Evolutionary conservation across 2,329 filamentous ascomycete genomes (phyloP).

Genomic region (Fusarium marasasianum): DNA sequence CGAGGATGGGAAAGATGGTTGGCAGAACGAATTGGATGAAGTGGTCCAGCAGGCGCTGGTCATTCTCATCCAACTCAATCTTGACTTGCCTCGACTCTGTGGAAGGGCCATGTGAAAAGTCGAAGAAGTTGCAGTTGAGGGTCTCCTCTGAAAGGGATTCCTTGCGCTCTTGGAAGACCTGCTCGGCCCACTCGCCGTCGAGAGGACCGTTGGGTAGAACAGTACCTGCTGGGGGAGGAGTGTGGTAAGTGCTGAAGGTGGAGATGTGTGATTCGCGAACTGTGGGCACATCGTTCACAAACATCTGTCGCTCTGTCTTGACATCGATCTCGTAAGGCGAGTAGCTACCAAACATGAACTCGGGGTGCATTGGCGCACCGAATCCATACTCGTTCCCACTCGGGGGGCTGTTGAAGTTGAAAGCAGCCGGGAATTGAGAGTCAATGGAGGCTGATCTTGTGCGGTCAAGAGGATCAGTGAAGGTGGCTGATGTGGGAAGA

Average conservation of each 20-base stretch:
- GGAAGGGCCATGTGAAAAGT: slow-evolving; percentile 76
- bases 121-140: slow-evolving; percentile 82
- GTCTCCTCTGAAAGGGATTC: slow-evolving; percentile 74
- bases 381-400: slow-evolving; percentile 67
- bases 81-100: slow-evolving; percentile 72
- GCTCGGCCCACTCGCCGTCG: slow-evolving; percentile 69
- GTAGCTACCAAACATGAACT: slow-evolving; percentile 68
- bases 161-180: slow-evolving; percentile 53
- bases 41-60: slow-evolving; percentile 87
- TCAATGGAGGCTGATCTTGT: slow-evolving; percentile 82
- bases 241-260: slow-evolving; percentile 90
- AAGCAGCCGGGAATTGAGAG: slow-evolving; percentile 78
- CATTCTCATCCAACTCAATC: slow-evolving; percentile 86
- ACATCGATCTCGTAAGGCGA: slow-evolving; percentile 93
- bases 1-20: slow-evolving; percentile 90
- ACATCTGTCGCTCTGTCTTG: slow-evolving; percentile 94
- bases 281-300: slow-evolving; percentile 88
- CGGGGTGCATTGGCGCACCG: slow-evolving; percentile 69
- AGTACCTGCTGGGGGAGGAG: slow-evolving; percentile 76
- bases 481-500: slow-evolving; percentile 81
- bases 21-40: slow-evolving; percentile 90
- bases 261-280: slow-evolving; percentile 87
- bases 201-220: slow-evolving; percentile 70
- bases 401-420: slow-evolving; percentile 75
- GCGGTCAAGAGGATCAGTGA: slow-evolving; percentile 76